These are phyloP conservation scores for Neofusicoccum umdonicola DNA, from an alignment of 2,329 filamentous ascomycete genomes.

Conservation along the genomic window DNA sequence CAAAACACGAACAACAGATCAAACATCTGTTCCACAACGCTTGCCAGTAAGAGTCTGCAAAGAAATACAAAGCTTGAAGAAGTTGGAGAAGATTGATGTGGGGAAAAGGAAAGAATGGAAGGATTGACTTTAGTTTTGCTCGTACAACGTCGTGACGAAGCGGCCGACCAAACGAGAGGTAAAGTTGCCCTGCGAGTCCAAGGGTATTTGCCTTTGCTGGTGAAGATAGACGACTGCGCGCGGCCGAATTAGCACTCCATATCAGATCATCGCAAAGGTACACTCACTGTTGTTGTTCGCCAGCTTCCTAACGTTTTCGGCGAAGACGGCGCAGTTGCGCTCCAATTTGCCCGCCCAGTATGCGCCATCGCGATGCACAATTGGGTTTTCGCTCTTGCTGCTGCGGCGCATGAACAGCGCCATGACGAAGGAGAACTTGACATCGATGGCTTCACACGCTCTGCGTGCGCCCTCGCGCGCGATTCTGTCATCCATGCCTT, in stretches of 20 bases:
- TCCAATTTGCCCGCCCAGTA: constrained; percentile 10
- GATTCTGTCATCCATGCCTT: constrained; percentile 25
- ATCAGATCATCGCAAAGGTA: too few species aligned
- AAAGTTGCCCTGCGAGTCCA: constrained; percentile 16
- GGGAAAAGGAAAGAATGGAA: neutral
- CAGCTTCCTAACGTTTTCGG: constrained; percentile 3
- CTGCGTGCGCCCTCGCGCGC: constrained; percentile 35
- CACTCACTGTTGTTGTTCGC: constrained; percentile 14
- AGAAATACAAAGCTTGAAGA: constrained; percentile 13
- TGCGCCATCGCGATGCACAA: constrained; percentile 10
- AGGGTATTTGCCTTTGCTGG: constrained; percentile 13
- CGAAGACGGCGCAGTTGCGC: constrained; percentile 5
- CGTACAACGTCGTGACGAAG: constrained; percentile 11
- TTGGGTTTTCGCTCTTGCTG: constrained; percentile 13
- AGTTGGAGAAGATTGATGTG: neutral
- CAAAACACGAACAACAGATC: constrained; percentile 10
- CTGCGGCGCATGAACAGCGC: constrained; percentile 37
- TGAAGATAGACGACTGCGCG: constrained; percentile 10
- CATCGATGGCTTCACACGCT: constrained; percentile 46
- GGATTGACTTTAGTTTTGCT: constrained; percentile 10
- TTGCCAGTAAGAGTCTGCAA: constrained; percentile 4
- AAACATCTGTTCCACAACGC: neutral
- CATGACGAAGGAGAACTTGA: constrained; percentile 43
- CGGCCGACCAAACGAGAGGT: constrained; percentile 14
- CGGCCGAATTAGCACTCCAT: neutral